These are phyloP conservation scores for Sungouiozyma ichnusensis DNA, from an alignment of 805 yeast species.

Conservation along the genomic window DNA sequence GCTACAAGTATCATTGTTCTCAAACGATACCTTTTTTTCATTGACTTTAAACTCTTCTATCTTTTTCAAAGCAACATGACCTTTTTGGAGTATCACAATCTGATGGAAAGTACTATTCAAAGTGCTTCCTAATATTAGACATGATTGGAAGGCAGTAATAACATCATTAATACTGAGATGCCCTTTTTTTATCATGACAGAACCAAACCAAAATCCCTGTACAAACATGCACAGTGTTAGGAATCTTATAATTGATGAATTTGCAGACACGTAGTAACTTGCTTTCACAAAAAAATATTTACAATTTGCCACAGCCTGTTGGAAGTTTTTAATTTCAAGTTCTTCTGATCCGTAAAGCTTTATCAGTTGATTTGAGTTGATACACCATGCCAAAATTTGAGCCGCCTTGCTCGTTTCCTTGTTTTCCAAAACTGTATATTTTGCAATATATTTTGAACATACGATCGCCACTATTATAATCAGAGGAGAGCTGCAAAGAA, in stretches of 20 bases:
- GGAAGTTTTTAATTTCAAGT: conserved; percentile 39
- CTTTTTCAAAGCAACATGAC: conserved; percentile 52
- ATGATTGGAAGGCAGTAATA: conserved; percentile 73
- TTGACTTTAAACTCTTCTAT: conserved; percentile 30
- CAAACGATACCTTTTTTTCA: neutral
- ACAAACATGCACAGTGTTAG: conserved; percentile 68
- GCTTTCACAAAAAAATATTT: conserved; percentile 34
- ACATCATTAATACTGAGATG: conserved; percentile 50
- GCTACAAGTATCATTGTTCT: neutral
- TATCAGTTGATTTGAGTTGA: conserved; percentile 49
- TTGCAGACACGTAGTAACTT: conserved; percentile 40
- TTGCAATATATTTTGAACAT: conserved; percentile 43
- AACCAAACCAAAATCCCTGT: conserved; percentile 90
- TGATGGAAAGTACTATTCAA: conserved; percentile 47
- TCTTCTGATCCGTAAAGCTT: conserved; percentile 49
- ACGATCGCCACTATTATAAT: conserved; percentile 39
- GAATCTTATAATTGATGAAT: conserved; percentile 45
- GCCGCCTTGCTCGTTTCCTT: conserved; percentile 43
- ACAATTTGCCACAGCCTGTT: conserved; percentile 20
- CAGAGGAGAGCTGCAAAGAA: conserved; percentile 66
- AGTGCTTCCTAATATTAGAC: conserved; percentile 59
- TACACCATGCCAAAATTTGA: conserved; percentile 57
- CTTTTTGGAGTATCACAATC: conserved; percentile 55
- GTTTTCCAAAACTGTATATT: conserved; percentile 48
- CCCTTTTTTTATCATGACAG: conserved; percentile 45